Evolutionary conservation across 306 rosid genomes (phyloP), one percentile per base, ranked within the genome.

Genomic region (Begonia fuchsioides): DNA sequence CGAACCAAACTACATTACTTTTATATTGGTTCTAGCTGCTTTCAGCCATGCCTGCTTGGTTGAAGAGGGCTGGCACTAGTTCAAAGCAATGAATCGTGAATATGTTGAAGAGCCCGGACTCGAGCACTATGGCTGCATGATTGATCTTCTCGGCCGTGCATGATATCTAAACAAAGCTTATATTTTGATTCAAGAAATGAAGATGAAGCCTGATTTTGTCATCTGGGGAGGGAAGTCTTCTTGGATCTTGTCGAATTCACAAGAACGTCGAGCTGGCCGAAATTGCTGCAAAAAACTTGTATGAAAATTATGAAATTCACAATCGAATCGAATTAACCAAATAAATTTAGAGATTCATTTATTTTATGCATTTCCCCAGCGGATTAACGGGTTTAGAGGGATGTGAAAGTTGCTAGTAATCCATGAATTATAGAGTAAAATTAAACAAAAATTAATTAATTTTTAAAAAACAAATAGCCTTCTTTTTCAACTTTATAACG

Each of bases 171-270:
- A 53, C 11, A 54, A 73, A 52, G 95, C 93, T 43, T 80, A 80
- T 65, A 60, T 73, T 59, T 73, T 85, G 62, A 85, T 85, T 60
- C 67, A 49, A 70, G 68, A 74, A 60, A 85, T 80, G 95, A 71
- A 68, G 48, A 68, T 76, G 64, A 62, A 47, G 57, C 82, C 93
- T 48, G 93, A 81, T 66, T 68, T 66, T 58, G 82, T 81, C 15
- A 51, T 80, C 41, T 85, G 93, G 95, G 82, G n/a, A n/a, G n/a
- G n/a, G 82, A 54, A 81, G 93, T 66, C 79, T 85, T 71, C 87
- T 76, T 35, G 76, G 78, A 67, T 78, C 85, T 53, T 78, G 87
- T 56, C 71, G 87, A 70, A 65, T 78, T 61, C 82, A 85, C 69
- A 81, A 71, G 63, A 81, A 76, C 8, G 73, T 85, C 19, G 79